Percentiles rank a stretch among this genome's conserved stretches.
These are phyloP conservation scores for Umbelopsis sp. DNA, from an alignment of 192 early-diverging fungal genomes.

Conservation along the genomic window DNA sequence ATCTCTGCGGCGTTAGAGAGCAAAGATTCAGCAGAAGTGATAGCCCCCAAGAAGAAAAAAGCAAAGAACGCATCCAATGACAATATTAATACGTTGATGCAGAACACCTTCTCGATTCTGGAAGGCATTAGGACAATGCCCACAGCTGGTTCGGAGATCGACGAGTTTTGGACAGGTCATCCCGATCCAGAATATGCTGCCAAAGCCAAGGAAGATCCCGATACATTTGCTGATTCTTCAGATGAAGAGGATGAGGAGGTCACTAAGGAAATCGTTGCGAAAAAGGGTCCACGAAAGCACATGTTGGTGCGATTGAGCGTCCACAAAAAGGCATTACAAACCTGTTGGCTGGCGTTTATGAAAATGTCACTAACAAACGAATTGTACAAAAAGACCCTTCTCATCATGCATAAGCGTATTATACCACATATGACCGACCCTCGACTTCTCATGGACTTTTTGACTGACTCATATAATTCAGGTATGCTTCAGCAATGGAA, in stretches of 20 bases:
- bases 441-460: slow-evolving; percentile 86
- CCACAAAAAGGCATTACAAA: slow-evolving; percentile 74
- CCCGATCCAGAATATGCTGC: slow-evolving; percentile 38
- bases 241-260: slow-evolving; percentile 42
- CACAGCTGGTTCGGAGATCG: slow-evolving; percentile 49
- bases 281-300: slow-evolving; percentile 20
- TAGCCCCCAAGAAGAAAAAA: slow-evolving; percentile 40
- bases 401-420: slow-evolving; percentile 85
- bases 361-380: slow-evolving; percentile 65
- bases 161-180: slow-evolving; percentile 67
- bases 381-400: slow-evolving; percentile 80
- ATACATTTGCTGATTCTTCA: slow-evolving; percentile 15
- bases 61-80: slow-evolving; percentile 23
- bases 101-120: slow-evolving; percentile 64
- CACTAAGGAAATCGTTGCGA: slow-evolving; percentile 25
- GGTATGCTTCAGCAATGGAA: slow-evolving; percentile 41
- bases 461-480: slow-evolving; percentile 86
- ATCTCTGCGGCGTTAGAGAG: slow-evolving; percentile 20
- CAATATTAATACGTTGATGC: slow-evolving; percentile 46
- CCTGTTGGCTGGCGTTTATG: slow-evolving; percentile 78
- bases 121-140: slow-evolving; percentile 62
- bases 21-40: slow-evolving; percentile 41
- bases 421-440: slow-evolving; percentile 86
- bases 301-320: slow-evolving; percentile 46
- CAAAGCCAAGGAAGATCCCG: slow-evolving; percentile 1